Evolutionary conservation across 176 grass and related monocot species (phyloP).

Genomic region (Triticum turgidum): DNA sequence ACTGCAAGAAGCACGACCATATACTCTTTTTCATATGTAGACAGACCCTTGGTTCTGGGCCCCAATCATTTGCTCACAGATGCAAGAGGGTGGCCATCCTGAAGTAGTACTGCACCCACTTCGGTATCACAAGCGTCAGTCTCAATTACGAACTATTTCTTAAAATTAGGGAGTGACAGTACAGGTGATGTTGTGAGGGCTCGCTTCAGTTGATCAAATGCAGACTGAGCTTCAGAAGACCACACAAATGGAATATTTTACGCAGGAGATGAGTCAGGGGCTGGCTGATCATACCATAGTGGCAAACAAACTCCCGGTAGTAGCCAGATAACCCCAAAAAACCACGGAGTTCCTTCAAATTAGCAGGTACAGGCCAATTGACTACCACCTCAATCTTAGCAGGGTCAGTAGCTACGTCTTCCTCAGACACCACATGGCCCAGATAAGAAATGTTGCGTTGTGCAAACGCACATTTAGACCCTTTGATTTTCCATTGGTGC

Average conservation of each 20-base stretch:
- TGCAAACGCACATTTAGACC: background rate
- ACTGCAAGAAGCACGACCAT: background rate
- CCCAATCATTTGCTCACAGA: background rate
- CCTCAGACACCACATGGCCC: background rate
- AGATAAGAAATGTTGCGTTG: background rate
- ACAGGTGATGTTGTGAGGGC: background rate
- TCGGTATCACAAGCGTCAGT: background rate
- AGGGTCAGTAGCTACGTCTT: background rate
- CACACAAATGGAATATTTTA: background rate
- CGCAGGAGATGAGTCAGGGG: background rate
- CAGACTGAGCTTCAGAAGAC: background rate
- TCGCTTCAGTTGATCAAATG: background rate
- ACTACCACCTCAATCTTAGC: accelerated
- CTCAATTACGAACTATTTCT: background rate
- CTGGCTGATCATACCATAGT: no score
- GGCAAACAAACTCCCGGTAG: background rate
- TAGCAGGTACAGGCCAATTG: background rate
- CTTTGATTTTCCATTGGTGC: background rate
- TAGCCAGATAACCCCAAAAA: background rate
- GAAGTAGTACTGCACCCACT: background rate
- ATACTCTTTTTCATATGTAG: background rate
- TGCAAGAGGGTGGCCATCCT: background rate
- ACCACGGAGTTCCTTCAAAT: background rate
- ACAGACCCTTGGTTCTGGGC: background rate
- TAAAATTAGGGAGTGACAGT: background rate